Evolutionary conservation across 2,329 filamentous ascomycete genomes (phyloP).

Genomic region (Pseudopyrenochaeta lycopersici): DNA sequence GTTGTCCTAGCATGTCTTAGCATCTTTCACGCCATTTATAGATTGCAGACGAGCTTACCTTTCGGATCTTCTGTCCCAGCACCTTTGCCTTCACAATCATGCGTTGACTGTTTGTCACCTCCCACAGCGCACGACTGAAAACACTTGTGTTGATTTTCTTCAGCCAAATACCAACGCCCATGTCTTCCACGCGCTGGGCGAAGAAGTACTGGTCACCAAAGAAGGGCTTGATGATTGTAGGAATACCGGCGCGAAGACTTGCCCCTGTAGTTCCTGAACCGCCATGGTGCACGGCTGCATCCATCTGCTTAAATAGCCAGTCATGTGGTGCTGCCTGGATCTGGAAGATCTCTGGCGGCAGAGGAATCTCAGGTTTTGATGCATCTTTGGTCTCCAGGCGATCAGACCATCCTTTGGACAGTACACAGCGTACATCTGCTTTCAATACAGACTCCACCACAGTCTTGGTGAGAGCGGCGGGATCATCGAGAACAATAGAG

Average conservation of each 20-base stretch:
- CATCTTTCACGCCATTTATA: slow-evolving; percentile 27
- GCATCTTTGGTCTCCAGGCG: slow-evolving; percentile 69
- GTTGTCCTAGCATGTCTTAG: slow-evolving; percentile 70
- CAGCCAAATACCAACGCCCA: slow-evolving; percentile 89
- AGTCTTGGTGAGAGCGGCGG: slow-evolving; percentile 86
- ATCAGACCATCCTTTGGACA: slow-evolving; percentile 98
- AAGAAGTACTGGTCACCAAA: slow-evolving; percentile 99
- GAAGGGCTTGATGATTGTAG: slow-evolving; percentile 95
- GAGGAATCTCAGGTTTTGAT: slow-evolving; percentile 69
- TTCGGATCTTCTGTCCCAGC: slow-evolving; percentile 86
- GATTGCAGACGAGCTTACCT: slow-evolving; percentile 63
- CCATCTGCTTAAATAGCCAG: slow-evolving; percentile 94
- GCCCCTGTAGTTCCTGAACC: slow-evolving; percentile 95
- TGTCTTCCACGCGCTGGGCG: slow-evolving; percentile 85
- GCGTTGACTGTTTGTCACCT: slow-evolving; percentile 85
- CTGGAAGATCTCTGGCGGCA: slow-evolving; percentile 83
- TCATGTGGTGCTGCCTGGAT: slow-evolving; percentile 95
- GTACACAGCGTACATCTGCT: slow-evolving; percentile 90
- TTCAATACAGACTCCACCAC: slow-evolving; percentile 90
- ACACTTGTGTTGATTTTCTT: slow-evolving; percentile 88
- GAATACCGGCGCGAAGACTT: slow-evolving; percentile 86
- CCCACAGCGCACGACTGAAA: slow-evolving; percentile 88
- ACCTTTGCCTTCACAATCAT: slow-evolving; percentile 88
- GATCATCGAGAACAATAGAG: slow-evolving; percentile 92
- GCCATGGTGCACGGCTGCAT: slow-evolving; percentile 93